Percentiles rank a stretch among this genome's conserved stretches.
phyloP scores from a whole-genome alignment of 2,329 filamentous ascomycete species.

The Elsinoe fawcettii region DNA sequence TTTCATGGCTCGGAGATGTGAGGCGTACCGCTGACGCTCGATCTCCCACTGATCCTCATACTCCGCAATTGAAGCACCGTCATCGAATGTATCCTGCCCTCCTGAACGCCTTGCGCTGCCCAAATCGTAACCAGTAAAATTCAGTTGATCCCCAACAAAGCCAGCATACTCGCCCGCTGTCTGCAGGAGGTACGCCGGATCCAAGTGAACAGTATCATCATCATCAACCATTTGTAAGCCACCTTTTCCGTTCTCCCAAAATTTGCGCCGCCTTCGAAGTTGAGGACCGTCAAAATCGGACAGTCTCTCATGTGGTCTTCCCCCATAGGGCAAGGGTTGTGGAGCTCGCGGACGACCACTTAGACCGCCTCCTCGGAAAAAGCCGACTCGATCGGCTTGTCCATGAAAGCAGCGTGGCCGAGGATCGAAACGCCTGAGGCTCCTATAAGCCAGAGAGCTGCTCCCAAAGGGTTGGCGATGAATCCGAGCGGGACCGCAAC shows the following conservation, averaged over 20 bases:
- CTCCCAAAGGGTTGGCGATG: constrained; percentile 74
- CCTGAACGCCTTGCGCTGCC: constrained; percentile 37
- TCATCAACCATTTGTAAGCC: constrained; percentile 30
- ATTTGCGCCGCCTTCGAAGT: constrained; percentile 11
- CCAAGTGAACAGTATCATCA: constrained; percentile 39
- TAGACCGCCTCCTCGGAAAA: constrained; percentile 99
- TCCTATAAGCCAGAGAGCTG: constrained; percentile 90
- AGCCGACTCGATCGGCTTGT: constrained; percentile 99
- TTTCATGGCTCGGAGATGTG: constrained; percentile 48
- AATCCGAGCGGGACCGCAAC: constrained; percentile 78
- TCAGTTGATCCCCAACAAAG: constrained; percentile 39
- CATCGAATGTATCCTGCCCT: constrained; percentile 37
- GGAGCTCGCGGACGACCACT: constrained; percentile 99
- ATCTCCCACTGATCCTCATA: constrained; percentile 39
- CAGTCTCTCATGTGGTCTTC: constrained; percentile 84
- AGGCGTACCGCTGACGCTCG: constrained; percentile 34
- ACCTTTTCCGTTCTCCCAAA: constrained; percentile 15
- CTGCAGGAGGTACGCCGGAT: constrained; percentile 31
- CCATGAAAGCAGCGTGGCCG: constrained; percentile 90
- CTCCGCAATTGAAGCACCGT: constrained; percentile 38
- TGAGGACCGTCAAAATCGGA: constrained; percentile 9
- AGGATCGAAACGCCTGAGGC: constrained; percentile 89
- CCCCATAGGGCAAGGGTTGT: constrained; percentile 75
- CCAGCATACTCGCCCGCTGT: constrained; percentile 21
- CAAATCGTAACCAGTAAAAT: constrained; percentile 43